Evolutionary conservation across 1,284 basidiomycete genomes (phyloP).

Genomic region (Vanrija sp.): DNA sequence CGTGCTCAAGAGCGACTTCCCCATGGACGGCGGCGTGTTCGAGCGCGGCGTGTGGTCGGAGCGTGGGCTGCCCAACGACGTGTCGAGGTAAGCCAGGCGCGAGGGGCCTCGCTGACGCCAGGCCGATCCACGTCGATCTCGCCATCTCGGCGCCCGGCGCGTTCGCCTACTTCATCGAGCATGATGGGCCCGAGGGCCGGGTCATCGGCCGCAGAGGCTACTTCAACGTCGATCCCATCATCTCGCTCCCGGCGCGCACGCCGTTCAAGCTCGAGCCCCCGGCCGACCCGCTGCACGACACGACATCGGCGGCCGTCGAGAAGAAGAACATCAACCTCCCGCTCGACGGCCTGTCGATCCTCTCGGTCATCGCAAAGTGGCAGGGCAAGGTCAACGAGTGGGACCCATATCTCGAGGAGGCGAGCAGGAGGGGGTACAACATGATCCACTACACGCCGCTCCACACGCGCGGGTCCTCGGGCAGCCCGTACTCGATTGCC

Average conservation of each 20-base stretch:
- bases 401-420: slow-evolving; percentile 73
- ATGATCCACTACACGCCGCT: slow-evolving; percentile 94
- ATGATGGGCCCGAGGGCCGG: slow-evolving; percentile 61
- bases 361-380: slow-evolving; percentile 93
- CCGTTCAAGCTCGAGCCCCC: slow-evolving; percentile 52
- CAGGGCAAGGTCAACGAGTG: slow-evolving; percentile 79
- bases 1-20: slow-evolving; percentile 89
- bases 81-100: slow-evolving; percentile 55
- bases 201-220: slow-evolving; percentile 79
- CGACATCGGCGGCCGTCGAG: slow-evolving; percentile 52
- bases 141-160: slow-evolving; percentile 92
- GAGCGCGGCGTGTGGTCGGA: slow-evolving; percentile 70
- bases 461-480: slow-evolving; percentile 79
- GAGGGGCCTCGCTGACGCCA: slow-evolving; percentile 44
- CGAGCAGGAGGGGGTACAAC: slow-evolving; percentile 83
- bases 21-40: slow-evolving; percentile 81
- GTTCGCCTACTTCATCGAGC: slow-evolving; percentile 89
- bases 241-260: slow-evolving; percentile 66
- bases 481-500: slow-evolving; percentile 86
- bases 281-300: slow-evolving; percentile 50
- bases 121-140: slow-evolving; percentile 84
- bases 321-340: slow-evolving; percentile 53
- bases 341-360: slow-evolving; percentile 75
- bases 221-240: slow-evolving; percentile 90
- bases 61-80: slow-evolving; percentile 52